Evolutionary conservation across 768 basidiomycete species (phyloP).

Genomic region (Strobilomyces confusus): DNA sequence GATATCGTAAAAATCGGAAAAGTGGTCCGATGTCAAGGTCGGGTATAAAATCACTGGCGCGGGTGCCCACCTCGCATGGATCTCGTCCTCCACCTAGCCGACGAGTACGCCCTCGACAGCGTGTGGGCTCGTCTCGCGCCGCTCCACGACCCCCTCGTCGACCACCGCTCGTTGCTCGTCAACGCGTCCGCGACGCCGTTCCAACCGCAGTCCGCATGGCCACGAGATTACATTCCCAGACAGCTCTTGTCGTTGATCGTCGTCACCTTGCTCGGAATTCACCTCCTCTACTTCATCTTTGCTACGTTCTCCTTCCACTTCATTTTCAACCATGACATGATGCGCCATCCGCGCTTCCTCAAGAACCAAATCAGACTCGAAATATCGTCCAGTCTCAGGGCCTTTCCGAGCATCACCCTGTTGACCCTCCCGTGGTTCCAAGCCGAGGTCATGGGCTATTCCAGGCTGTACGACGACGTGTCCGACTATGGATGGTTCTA

Average conservation of each 20-base stretch:
- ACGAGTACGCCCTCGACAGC: constrained; percentile 72
- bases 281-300: constrained; percentile 83
- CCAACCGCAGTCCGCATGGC: constrained; percentile 65
- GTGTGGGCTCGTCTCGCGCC: constrained; percentile 78
- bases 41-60: no score
- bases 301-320: constrained; percentile 78
- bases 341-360: constrained; percentile 89
- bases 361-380: constrained; percentile 82
- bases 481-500: constrained; percentile 79
- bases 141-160: constrained; percentile 40
- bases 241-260: constrained; percentile 68
- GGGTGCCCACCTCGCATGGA: constrained; percentile 73
- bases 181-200: constrained; percentile 40
- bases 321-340: constrained; percentile 95
- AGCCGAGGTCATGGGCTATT: constrained; percentile 84
- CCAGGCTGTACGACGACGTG: constrained; percentile 71
- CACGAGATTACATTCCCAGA: constrained; percentile 76
- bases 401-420: constrained; percentile 79
- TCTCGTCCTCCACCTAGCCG: constrained; percentile 60
- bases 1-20: constrained; percentile 34
- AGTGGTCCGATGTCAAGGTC: constrained; percentile 29
- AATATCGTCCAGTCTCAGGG: constrained; percentile 66
- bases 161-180: constrained; percentile 20
- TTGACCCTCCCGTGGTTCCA: constrained; percentile 94
- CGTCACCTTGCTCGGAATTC: constrained; percentile 78